Evolutionary conservation across 495 filamentous ascomycete genomes (phyloP), one percentile per base, ranked within the genome.

Genomic region (Haplographium delicatum): DNA sequence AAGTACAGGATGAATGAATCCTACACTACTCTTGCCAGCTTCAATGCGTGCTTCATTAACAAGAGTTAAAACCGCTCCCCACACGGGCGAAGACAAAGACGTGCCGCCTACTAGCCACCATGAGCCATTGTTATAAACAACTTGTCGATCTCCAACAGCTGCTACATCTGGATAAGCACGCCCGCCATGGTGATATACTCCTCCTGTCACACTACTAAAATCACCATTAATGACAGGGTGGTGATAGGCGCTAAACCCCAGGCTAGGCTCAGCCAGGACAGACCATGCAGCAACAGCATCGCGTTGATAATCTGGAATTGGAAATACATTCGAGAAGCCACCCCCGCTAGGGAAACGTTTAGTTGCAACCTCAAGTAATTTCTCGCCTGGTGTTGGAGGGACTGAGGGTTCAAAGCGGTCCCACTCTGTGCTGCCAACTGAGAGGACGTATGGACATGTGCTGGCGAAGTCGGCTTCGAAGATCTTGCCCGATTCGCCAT

Each of bases 151-250:
- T 13, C 76, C 82, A 9, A 81, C 70, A 20, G 82, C 82, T 3
- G 74, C 62, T 22, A 89, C 74, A 47, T 89, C 85, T 0, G 85
- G 84, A 45, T 78, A 85, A 0, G 70, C 84, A 24, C 85, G 74
- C 5, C 52, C 57, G 11, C 46, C 46, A 19, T 47, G 51, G 24
- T 59, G 45, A 37, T 47, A 59, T 2, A 54, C 28, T 11, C 57
- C 52, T 0, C 81, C 80, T 5, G 70, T 69, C 2, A 48, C 43
- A 6, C 73, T 71, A 55, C 79, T 79, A 63, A 82, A 85, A 34
- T 58, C 30, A 3, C 44, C 51, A 37, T 59, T 31, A 11, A 24
- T 30, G 40, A 58, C 56, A 30, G 23, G 46, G 10, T 53, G 44
- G 24, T 49, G 35, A 24, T 53, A 56, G 53, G 81, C 72, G 44